These are phyloP conservation scores for Starmera stellimalicola DNA, from an alignment of 1,139 yeast genomes.

Conservation along the genomic window DNA sequence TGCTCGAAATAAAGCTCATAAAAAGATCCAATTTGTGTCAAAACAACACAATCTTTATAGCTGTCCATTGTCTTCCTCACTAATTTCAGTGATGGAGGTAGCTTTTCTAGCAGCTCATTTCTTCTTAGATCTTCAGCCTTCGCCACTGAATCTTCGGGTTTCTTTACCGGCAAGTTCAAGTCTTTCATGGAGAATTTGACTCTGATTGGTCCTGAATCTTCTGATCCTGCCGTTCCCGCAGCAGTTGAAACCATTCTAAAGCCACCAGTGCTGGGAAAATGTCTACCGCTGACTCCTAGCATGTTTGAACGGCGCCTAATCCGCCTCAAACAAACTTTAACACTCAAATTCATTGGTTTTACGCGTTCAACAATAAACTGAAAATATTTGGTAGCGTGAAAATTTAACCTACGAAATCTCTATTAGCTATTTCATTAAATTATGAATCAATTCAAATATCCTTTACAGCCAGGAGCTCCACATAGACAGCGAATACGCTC, in stretches of 20 bases:
- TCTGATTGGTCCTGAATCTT: no score
- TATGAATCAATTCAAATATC: constrained; percentile 57
- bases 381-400: no score
- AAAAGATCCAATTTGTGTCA: constrained; percentile 87
- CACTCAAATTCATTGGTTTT: no score
- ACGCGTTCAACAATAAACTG: no score
- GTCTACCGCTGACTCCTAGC: no score
- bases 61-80: constrained; percentile 35
- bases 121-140: not conserved
- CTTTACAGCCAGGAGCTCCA: constrained; percentile 93
- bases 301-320: no score
- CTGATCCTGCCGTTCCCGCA: no score
- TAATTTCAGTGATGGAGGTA: constrained; percentile 15
- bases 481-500: constrained; percentile 89
- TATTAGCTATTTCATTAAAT: no score
- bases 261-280: no score
- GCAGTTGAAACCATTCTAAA: no score
- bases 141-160: not conserved
- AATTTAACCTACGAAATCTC: no score
- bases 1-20: constrained; percentile 87
- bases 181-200: not conserved
- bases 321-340: no score
- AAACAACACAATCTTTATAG: constrained; percentile 61
- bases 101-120: not conserved
- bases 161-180: not conserved